Evolutionary conservation across 768 basidiomycete genomes (phyloP).

Genomic region (Trametopsis cervina): DNA sequence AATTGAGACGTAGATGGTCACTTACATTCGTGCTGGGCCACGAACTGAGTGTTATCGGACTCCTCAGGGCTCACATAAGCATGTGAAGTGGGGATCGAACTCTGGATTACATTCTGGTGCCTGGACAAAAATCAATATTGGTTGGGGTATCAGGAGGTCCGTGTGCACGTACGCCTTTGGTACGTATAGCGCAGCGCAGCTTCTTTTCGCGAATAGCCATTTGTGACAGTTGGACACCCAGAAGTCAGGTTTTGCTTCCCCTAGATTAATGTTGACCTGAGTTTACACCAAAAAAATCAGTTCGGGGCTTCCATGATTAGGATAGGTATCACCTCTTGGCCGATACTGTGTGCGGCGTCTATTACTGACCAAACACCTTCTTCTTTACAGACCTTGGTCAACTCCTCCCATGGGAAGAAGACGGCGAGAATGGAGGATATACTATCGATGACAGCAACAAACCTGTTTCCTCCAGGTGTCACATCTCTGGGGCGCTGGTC

Average conservation of each 20-base stretch:
- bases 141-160: neutral
- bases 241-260: conserved; percentile 57
- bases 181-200: conserved; percentile 67
- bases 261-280: conserved; percentile 43
- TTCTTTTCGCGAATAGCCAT: conserved; percentile 71
- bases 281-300: neutral
- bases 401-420: conserved; percentile 62
- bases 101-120: conserved; percentile 57
- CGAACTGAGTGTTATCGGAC: conserved; percentile 16
- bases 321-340: conserved; percentile 42
- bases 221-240: conserved; percentile 86
- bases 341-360: conserved; percentile 77
- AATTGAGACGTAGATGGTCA: neutral
- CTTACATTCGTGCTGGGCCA: conserved; percentile 20
- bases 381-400: conserved; percentile 57
- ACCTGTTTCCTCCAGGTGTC: conserved; percentile 30
- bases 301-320: neutral
- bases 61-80: conserved; percentile 44
- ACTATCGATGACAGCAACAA: conserved; percentile 64
- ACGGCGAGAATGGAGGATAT: conserved; percentile 59
- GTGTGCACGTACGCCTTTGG: conserved; percentile 42
- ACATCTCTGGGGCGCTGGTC: neutral
- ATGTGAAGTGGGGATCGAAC: conserved; percentile 50
- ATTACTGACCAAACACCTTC: conserved; percentile 61
- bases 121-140: conserved; percentile 26